These are phyloP conservation scores for Colletotrichum sp. DNA, from an alignment of 2,329 filamentous ascomycete species.

Conservation along the genomic window DNA sequence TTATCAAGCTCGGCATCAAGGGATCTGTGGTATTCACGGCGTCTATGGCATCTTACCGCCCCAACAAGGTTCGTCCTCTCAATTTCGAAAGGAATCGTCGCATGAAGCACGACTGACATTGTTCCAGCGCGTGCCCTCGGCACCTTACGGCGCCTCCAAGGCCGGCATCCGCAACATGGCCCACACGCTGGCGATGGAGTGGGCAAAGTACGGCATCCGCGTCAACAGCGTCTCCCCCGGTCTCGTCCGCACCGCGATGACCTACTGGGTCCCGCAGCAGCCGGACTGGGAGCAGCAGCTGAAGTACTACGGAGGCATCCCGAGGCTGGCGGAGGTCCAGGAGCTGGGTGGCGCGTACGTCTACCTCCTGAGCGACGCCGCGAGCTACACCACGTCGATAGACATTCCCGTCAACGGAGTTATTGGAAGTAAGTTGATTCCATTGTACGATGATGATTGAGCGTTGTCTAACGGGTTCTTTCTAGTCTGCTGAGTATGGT, in stretches of 20 bases:
- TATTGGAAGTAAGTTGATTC: constrained; percentile 23
- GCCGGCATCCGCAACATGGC: constrained; percentile 45
- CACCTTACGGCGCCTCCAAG: constrained; percentile 51
- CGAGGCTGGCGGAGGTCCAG: constrained; percentile 41
- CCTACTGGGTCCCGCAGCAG: constrained; percentile 53
- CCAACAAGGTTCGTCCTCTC: constrained; percentile 38
- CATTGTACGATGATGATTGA: background rate
- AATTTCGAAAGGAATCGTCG: rapidly evolving
- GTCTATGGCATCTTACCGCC: constrained; percentile 52
- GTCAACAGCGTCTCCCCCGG: constrained; percentile 53
- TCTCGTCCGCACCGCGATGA: constrained; percentile 49
- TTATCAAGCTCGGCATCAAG: constrained; percentile 38
- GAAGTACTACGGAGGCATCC: constrained; percentile 64
- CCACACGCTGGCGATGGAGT: constrained; percentile 50
- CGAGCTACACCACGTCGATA: constrained; percentile 55
- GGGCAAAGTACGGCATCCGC: constrained; percentile 48
- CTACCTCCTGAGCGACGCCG: constrained; percentile 58
- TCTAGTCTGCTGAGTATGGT: background rate
- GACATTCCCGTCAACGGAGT: constrained; percentile 55
- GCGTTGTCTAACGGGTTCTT: background rate
- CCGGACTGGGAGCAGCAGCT: constrained; percentile 62
- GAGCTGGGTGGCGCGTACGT: constrained; percentile 63
- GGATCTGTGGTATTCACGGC: constrained; percentile 50
- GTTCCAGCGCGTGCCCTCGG: constrained; percentile 49
- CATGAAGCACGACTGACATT: background rate